Percentiles rank a stretch among this genome's conserved stretches.
These are phyloP conservation scores for slime mould (Dictyostelium discoideum) DNA, from an alignment of 78 protist genomes.

Conservation along the genomic window DNA sequence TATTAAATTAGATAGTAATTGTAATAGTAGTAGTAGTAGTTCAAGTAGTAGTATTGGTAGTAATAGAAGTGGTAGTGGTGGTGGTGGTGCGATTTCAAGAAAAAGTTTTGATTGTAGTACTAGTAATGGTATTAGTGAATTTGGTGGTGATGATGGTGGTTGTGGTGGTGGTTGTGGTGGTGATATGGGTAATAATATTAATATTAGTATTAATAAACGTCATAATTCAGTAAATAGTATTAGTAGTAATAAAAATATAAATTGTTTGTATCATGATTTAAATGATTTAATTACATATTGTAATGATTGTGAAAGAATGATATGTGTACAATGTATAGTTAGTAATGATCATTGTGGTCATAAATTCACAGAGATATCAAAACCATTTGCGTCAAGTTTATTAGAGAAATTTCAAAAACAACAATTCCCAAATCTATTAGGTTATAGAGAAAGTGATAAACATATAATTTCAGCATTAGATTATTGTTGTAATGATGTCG, in stretches of 20 bases:
- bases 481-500: background rate
- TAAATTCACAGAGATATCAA: background rate
- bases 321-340: slow-evolving; percentile 10
- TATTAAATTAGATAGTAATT: background rate
- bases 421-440: background rate
- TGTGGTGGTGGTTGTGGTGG: background rate
- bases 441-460: slow-evolving; percentile 1
- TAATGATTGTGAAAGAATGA: slow-evolving; percentile 12
- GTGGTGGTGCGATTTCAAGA: background rate
- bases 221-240: background rate
- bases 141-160: background rate
- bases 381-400: background rate
- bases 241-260: background rate
- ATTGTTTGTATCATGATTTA: slow-evolving; percentile 6
- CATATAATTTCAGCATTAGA: background rate
- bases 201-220: background rate
- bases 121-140: background rate
- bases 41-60: background rate
- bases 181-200: background rate
- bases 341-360: slow-evolving; percentile 17
- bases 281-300: slow-evolving; percentile 15
- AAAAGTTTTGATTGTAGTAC: background rate
- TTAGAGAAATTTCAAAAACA: slow-evolving; percentile 1
- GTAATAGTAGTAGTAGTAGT: background rate
- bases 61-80: background rate